phyloP scores from a whole-genome alignment of 441 rosid genomes.

The Hura crepitans region DNA sequence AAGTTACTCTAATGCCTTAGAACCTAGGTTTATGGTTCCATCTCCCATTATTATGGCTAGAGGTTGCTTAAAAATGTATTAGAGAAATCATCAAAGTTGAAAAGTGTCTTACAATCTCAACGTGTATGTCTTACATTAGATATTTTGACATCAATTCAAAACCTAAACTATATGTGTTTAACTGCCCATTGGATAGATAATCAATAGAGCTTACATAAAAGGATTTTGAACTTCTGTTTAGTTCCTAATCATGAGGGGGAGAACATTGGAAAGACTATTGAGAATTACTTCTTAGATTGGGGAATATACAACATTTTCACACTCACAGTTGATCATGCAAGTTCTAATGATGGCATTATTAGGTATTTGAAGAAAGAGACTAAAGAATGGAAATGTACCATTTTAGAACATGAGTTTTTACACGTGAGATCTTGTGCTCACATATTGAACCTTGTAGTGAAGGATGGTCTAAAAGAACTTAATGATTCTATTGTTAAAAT shows the following conservation, averaged over 20 bases:
- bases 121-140: not conserved
- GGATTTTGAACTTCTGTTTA: not conserved
- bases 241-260: conserved; percentile 3
- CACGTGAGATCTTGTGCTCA: conserved; percentile 4
- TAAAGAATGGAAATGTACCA: not conserved
- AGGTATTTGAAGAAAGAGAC: not conserved
- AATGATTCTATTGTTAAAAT: not conserved
- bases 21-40: not conserved
- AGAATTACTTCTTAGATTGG: not conserved
- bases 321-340: not conserved
- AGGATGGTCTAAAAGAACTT: not conserved
- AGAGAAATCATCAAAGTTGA: not conserved
- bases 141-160: not conserved
- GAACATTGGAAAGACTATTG: not conserved
- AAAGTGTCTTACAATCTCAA: not conserved
- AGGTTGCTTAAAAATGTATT: not conserved
- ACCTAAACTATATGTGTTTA: conserved; percentile 2
- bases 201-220: conserved; percentile 9
- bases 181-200: conserved; percentile 8
- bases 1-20: not conserved
- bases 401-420: not conserved
- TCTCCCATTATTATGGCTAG: not conserved
- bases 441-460: not conserved
- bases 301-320: not conserved
- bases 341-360: not conserved